phyloP scores from a whole-genome alignment of 352 stramenopile species.

The Globisporangium splendens region DNA sequence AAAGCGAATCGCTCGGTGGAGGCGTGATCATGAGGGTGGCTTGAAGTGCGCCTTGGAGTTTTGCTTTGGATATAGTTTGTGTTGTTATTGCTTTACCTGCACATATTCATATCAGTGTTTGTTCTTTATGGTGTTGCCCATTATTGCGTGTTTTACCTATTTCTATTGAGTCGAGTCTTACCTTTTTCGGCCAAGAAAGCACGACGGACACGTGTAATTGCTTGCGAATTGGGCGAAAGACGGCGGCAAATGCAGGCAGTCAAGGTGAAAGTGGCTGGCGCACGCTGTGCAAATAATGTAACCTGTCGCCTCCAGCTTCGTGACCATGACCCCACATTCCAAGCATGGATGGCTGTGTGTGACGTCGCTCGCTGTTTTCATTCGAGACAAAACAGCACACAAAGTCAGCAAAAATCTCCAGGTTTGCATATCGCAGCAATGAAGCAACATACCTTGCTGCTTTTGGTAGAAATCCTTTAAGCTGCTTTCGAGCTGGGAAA shows the following conservation, averaged over 20 bases:
- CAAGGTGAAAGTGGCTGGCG: constrained; percentile 43
- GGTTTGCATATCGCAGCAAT: neutral
- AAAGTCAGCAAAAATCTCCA: neutral
- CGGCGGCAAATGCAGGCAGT: constrained; percentile 45
- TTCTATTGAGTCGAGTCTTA: constrained; percentile 9
- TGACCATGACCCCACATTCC: constrained; percentile 36
- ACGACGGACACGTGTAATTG: constrained; percentile 59
- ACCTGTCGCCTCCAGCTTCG: constrained; percentile 19
- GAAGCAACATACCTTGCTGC: constrained; percentile 5
- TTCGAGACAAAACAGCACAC: neutral
- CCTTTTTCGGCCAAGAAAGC: constrained; percentile 45
- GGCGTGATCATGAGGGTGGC: neutral
- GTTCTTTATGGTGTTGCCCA: neutral
- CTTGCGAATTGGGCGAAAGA: constrained; percentile 57
- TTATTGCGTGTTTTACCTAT: neutral
- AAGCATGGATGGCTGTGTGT: constrained; percentile 19
- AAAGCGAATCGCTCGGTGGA: constrained; percentile 5
- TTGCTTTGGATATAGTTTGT: neutral
- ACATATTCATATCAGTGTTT: neutral
- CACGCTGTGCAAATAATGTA: constrained; percentile 55
- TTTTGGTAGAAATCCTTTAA: constrained; percentile 8
- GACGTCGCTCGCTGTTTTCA: neutral
- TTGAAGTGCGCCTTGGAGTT: neutral
- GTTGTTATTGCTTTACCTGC: neutral
- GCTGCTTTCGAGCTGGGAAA: constrained; percentile 30